These are phyloP conservation scores for Daldinia sp. DNA, from an alignment of 2,329 filamentous ascomycete genomes.

Conservation along the genomic window DNA sequence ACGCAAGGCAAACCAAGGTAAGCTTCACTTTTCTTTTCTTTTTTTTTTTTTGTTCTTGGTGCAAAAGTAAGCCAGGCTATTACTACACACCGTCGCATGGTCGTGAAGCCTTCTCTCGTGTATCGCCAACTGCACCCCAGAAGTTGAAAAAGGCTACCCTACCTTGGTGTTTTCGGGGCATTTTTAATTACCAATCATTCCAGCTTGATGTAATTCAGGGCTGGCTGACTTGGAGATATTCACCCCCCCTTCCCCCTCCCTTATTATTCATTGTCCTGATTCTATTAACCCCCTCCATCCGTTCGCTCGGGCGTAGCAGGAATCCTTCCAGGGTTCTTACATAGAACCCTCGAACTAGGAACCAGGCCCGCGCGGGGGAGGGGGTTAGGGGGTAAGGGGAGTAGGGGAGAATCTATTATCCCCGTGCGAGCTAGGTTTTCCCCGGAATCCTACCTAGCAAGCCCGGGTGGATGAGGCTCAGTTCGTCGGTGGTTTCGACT, in stretches of 20 bases:
- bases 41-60: slow-evolving; percentile 14
- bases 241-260: neutral
- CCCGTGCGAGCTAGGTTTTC: slow-evolving; percentile 25
- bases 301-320: slow-evolving; percentile 23
- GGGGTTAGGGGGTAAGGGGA: neutral
- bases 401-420: slow-evolving; percentile 13
- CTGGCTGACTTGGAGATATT: slow-evolving; percentile 4
- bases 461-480: slow-evolving; percentile 36
- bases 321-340: slow-evolving; percentile 1
- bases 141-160: slow-evolving; percentile 17
- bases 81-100: neutral
- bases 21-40: slow-evolving; percentile 34
- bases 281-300: slow-evolving; percentile 8
- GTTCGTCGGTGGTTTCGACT: slow-evolving; percentile 13
- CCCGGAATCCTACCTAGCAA: slow-evolving; percentile 38
- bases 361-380: neutral
- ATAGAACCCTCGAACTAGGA: neutral
- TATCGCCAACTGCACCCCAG: slow-evolving; percentile 26
- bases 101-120: slow-evolving; percentile 16
- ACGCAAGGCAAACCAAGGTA: slow-evolving; percentile 3
- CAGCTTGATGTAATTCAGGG: slow-evolving; percentile 26
- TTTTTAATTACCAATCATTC: slow-evolving; percentile 32
- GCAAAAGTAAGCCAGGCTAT: neutral
- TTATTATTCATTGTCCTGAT: slow-evolving; percentile 14
- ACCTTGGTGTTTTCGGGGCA: slow-evolving; percentile 9